A percentile compares a stretch with the other conserved stretches of the same genome.
Conservation (phyloP, 208 protist species). For the Leishmania gerbilli region DNA sequence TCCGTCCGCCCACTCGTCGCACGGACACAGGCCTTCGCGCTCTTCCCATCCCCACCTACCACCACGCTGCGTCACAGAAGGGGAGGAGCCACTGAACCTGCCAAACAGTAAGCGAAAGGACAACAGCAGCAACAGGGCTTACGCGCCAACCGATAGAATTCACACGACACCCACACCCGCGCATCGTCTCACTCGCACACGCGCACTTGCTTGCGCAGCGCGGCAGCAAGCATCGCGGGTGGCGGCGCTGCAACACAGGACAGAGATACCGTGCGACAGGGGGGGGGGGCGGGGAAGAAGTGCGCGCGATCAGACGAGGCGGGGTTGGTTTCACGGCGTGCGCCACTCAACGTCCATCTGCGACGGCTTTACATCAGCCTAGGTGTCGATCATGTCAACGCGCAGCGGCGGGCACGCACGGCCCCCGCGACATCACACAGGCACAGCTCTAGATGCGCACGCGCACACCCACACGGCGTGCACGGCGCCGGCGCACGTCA, state of each 20-base stretch:
- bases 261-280: too few relatives aligned
- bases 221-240: background rate
- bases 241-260: too few relatives aligned
- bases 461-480: background rate
- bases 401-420: background rate
- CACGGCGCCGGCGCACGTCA: conserved; percentile 4
- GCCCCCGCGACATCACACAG: background rate
- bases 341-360: conserved; percentile 1
- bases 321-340: conserved; percentile 7
- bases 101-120: too few relatives aligned
- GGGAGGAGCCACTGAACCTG: too few relatives aligned
- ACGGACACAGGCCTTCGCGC: too few relatives aligned
- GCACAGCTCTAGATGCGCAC: background rate
- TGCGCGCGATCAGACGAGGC: conserved; percentile 5
- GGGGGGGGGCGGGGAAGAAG: background rate
- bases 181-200: too few relatives aligned
- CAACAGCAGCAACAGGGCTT: too few relatives aligned
- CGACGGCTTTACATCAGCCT: conserved; percentile 2
- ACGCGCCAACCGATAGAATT: too few relatives aligned
- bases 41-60: too few relatives aligned
- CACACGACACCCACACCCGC: too few relatives aligned
- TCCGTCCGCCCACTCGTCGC: too few relatives aligned
- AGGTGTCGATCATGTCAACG: conserved; percentile 1
- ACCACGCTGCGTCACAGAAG: too few relatives aligned
- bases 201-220: background rate